Evolutionary conservation across 371 early-diverging fungal species (phyloP).

Genomic region (Mortierella sp.): DNA sequence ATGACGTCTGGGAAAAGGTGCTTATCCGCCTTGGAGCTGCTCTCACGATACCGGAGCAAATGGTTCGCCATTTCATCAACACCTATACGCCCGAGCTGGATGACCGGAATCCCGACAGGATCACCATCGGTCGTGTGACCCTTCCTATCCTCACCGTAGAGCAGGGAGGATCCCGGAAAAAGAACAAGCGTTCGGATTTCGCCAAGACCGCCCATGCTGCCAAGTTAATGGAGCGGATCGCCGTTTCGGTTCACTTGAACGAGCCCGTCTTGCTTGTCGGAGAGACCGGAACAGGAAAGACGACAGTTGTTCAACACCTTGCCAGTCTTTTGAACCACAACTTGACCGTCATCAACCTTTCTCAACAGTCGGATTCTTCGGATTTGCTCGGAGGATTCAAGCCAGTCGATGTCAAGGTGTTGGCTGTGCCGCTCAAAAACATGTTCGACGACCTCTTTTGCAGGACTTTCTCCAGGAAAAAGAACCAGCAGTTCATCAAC

Average conservation of each 20-base stretch:
- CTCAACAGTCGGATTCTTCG: constrained; percentile 97
- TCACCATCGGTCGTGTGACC: constrained; percentile 81
- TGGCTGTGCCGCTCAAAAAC: constrained; percentile 88
- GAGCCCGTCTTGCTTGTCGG: constrained; percentile 97
- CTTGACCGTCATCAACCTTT: constrained; percentile 96
- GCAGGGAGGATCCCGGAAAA: constrained; percentile 35
- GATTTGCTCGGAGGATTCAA: constrained; percentile 99
- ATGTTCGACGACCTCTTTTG: constrained; percentile 89
- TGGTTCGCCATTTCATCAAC: constrained; percentile 80
- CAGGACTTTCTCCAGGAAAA: constrained; percentile 89
- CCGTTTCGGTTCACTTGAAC: constrained; percentile 82
- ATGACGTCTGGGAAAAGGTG: constrained; percentile 73
- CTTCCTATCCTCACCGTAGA: constrained; percentile 59
- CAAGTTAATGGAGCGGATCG: constrained; percentile 86
- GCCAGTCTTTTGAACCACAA: constrained; percentile 84
- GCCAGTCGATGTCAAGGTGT: constrained; percentile 90
- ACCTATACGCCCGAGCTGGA: constrained; percentile 79
- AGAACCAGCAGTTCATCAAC: constrained; percentile 89
- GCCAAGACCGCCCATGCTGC: constrained; percentile 86
- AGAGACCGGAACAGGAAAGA: constrained; percentile 99
- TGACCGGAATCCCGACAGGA: constrained; percentile 54
- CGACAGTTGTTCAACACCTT: constrained; percentile 97
- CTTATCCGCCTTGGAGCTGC: constrained; percentile 77
- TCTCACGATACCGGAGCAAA: constrained; percentile 78
- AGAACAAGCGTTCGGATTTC: constrained; percentile 69